A percentile compares a stretch with the other conserved stretches of the same genome.
These are phyloP conservation scores for Wallacemonas rigidus DNA, from an alignment of 208 protist genomes.

Conservation along the genomic window DNA sequence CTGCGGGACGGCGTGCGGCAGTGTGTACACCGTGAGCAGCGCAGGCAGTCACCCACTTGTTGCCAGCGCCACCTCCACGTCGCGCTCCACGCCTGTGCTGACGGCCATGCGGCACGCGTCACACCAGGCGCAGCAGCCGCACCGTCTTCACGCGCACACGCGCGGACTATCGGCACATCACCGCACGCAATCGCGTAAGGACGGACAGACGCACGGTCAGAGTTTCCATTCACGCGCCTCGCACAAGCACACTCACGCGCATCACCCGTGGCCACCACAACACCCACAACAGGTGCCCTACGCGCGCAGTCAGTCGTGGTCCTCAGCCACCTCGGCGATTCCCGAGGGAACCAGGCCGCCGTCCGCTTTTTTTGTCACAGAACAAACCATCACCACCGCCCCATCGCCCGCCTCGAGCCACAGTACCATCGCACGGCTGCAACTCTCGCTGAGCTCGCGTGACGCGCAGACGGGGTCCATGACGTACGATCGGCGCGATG, in stretches of 20 bases:
- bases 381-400: background rate
- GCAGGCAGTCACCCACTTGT: background rate
- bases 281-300: background rate
- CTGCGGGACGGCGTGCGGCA: background rate
- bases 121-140: background rate
- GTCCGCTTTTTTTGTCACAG: background rate
- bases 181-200: no score
- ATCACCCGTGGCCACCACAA: background rate
- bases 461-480: no score
- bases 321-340: background rate
- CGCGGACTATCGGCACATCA: no score
- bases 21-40: conserved; percentile 11
- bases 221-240: no score
- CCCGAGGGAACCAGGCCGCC: background rate
- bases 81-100: background rate
- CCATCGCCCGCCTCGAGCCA: conserved; percentile 1
- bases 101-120: background rate
- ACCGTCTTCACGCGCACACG: background rate
- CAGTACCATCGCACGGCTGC: background rate
- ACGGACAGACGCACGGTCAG: no score
- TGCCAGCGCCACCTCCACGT: background rate
- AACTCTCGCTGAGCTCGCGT: background rate
- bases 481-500: no score
- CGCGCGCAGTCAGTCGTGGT: background rate
- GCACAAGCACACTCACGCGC: background rate